Evolutionary conservation across 345 rosid species (phyloP), one percentile per base, ranked within the genome.

Genomic region (Eucalyptus erythrocorys): DNA sequence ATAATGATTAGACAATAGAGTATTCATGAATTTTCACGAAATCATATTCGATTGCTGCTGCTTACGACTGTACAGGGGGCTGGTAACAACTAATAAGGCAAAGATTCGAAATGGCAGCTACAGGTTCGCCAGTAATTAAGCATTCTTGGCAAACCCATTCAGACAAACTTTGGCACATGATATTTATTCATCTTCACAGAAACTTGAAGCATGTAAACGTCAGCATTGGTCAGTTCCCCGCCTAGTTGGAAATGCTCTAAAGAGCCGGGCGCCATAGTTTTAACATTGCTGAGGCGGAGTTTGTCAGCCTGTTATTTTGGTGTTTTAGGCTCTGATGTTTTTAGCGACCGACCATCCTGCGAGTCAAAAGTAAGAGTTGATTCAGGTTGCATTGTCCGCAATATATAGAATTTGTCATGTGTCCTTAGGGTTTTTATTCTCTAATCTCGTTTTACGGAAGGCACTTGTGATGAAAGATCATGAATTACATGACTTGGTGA

Each of bases 191-290:
- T 71, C 82, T 71, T 13, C 82, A 71, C 45, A 71, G 42, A 21
- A 37, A 37, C 45, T 71, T 10, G 45, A 2, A 4, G 7, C 81
- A 5, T 19, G 81, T 37, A 34, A 37, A 37, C 81, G 37, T 71
- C 81, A 71, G 81, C 87, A 89, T 21, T 15, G 57, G 94, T 90
- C 80, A 95, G 91, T 93, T 93, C 8, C 88, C 93, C 76, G 95
- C 91, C 93, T 97, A 19, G 4, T 51, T 98, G 6, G 95, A 93
- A 90, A 97, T 97, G 95, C 99, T 96, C 45, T 95, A 97, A 57
- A 95, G 88, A 43, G 96, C 92, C 30, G 99, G 98, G 87, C 96
- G 93, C 98, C 99, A 97, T 87, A 96, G 89, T 91, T 95, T 97
- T 57, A 96, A 84, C 90, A 92, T 93, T 13, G 90, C 89, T 37